Conservation (phyloP, 805 yeast species). For the Yueomyces sinensis region DNA sequence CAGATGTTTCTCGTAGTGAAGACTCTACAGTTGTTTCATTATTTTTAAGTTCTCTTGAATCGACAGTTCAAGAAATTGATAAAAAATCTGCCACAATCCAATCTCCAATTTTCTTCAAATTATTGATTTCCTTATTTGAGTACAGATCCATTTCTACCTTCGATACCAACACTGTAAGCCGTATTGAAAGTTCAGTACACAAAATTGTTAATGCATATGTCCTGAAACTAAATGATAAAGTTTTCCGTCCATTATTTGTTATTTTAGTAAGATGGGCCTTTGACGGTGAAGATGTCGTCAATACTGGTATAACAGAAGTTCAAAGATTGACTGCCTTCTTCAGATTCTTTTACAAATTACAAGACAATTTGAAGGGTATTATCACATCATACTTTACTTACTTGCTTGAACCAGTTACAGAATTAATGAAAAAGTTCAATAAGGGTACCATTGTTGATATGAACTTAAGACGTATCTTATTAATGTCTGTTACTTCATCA, state of each 20-base stretch:
- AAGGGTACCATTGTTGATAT: conserved; percentile 31
- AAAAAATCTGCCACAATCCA: conserved; percentile 66
- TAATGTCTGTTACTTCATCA: conserved; percentile 63
- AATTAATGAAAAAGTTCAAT: conserved; percentile 38
- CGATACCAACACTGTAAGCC: conserved; percentile 60
- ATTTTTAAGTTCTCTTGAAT: conserved; percentile 53
- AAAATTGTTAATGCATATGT: conserved; percentile 63
- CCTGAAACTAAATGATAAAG: conserved; percentile 85
- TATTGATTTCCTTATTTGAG: conserved; percentile 60
- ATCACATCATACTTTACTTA: conserved; percentile 83
- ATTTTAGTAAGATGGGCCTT: conserved; percentile 84
- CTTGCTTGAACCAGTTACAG: conserved; percentile 58
- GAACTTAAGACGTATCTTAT: conserved; percentile 57
- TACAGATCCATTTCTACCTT: conserved; percentile 45
- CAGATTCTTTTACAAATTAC: conserved; percentile 74
- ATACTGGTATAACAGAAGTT: conserved; percentile 31
- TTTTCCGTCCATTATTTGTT: conserved; percentile 86
- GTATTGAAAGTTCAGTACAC: conserved; percentile 69
- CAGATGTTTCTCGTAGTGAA: conserved; percentile 24
- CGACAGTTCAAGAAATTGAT: conserved; percentile 50
- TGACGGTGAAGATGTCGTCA: conserved; percentile 58
- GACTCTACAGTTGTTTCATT: conserved; percentile 47
- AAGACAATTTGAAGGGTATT: conserved; percentile 73
- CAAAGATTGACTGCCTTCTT: conserved; percentile 64
- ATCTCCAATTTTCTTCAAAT: conserved; percentile 51